Base-by-base conservation (phyloP, 345 rosid species). In the Odontarrhena argentea region DNA sequence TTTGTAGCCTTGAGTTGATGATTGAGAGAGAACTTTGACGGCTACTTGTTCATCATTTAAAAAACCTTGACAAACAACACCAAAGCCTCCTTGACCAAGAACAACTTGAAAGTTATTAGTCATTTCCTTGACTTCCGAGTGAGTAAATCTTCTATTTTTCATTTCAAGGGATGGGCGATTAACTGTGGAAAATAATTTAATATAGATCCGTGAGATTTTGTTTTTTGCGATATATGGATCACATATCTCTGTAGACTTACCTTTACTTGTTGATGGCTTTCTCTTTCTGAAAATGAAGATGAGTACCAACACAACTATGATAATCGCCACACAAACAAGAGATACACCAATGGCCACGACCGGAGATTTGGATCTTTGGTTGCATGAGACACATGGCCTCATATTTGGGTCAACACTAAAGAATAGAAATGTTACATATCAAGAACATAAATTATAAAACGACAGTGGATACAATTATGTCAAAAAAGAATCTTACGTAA, bases 41-140 rank as follows among this genome's bases (percentile, higher is more conserved):
- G 87, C 87, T 12, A 82, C 89, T 73, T 77, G 71, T 44, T 74
- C 70, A 9, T 67, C 73, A 35, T 74, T 73, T 12, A 80, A 55
- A 0, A n/a, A 24, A 9, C 85, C 86, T 3, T 72, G 75, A 62
- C 9, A 82, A 38, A 85, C 87, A 58, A 62, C 67, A 49, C 89
- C 87, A 30, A 79, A 85, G 6, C 85, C 85, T 49, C 87, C 85
- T 65, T 83, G 55, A 24, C 87, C 89, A 14, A 78, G 55, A 15
- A 74, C 67, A 43, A 28, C 74, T 55, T 40, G 42, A 37, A 85
- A 70, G 18, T 80, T 68, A 46, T 77, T 61, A 7, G 89, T 82
- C 30, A 82, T 77, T 3, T 34, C 69, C 0, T 63, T 41, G 9
- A 85, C 73, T 13, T 79, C 80, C 8, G 71, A 14, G 41, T 63